Conservation (phyloP, 148 eudicot genomes). For the Rhododendron mucronatum region DNA sequence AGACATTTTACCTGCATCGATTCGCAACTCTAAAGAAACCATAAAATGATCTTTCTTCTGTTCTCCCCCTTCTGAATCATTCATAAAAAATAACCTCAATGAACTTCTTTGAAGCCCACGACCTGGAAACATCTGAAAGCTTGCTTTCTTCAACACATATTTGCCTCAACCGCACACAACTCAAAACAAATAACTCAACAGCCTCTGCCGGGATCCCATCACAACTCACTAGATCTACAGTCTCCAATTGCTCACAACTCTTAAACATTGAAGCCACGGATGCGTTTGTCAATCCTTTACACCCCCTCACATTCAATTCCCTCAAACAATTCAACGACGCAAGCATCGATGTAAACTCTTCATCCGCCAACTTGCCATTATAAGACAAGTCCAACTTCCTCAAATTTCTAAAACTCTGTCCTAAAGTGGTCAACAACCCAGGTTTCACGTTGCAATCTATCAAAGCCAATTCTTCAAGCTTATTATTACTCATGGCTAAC, state of each 20-base stretch:
- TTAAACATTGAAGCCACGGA: slow-evolving; percentile 21
- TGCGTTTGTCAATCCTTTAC: slow-evolving; percentile 27
- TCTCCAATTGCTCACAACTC: slow-evolving; percentile 35
- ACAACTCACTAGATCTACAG: slow-evolving; percentile 39
- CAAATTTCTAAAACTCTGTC: slow-evolving; percentile 38
- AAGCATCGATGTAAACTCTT: slow-evolving; percentile 44
- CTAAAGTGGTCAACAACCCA: slow-evolving; percentile 40
- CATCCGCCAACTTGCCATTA: slow-evolving; percentile 37
- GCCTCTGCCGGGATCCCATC: slow-evolving; percentile 27
- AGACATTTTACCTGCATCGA: no score
- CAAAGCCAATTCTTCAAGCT: slow-evolving; percentile 43
- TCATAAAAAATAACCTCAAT: slow-evolving; percentile 11
- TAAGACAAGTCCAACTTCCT: slow-evolving; percentile 46
- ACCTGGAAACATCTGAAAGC: slow-evolving; percentile 32
- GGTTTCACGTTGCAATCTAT: slow-evolving; percentile 42
- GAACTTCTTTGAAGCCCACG: slow-evolving; percentile 20
- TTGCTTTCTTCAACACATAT: slow-evolving; percentile 41
- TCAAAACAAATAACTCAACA: slow-evolving; percentile 34
- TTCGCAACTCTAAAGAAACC: neutral
- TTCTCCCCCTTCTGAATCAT: neutral
- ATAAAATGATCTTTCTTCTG: neutral
- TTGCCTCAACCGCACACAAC: slow-evolving; percentile 23
- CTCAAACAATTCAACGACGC: slow-evolving; percentile 29
- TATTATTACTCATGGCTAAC: slow-evolving; percentile 12
- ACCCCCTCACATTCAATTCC: slow-evolving; percentile 43